Conservation (phyloP, 345 rosid species). For the Cardamine occulta region DNA sequence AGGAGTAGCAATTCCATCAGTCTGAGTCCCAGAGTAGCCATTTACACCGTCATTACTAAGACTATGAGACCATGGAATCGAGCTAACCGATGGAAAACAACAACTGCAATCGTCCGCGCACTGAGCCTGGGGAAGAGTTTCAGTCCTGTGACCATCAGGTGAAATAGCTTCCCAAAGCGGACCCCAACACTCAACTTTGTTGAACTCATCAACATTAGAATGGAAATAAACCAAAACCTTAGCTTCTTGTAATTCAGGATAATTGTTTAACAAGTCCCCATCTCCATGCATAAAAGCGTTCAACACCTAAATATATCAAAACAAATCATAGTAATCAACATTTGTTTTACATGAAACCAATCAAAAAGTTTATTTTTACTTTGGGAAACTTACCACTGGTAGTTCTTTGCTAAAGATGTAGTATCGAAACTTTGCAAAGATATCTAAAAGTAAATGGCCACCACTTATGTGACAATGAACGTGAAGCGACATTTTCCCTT, state of each 20-base stretch:
- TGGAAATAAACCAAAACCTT: constrained; percentile 93
- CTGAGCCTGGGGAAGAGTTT: constrained; percentile 19
- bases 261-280: constrained; percentile 65
- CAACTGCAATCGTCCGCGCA: constrained; percentile 57
- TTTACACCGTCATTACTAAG: constrained; percentile 13
- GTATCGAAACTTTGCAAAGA: constrained; percentile 71
- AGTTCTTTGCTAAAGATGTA: constrained; percentile 93
- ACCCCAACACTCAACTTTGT: constrained; percentile 90
- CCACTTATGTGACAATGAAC: constrained; percentile 98
- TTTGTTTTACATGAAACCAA: not conserved
- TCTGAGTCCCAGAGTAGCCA: constrained; percentile 21
- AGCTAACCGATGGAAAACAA: constrained; percentile 67
- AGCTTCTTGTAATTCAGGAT: constrained; percentile 86
- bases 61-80: constrained; percentile 55
- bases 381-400: constrained; percentile 66
- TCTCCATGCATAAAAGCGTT: constrained; percentile 92
- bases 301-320: constrained; percentile 56
- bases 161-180: constrained; percentile 64
- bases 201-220: constrained; percentile 79
- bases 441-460: constrained; percentile 82
- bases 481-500: constrained; percentile 92
- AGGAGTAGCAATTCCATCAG: constrained; percentile 29
- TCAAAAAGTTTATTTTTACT: not conserved
- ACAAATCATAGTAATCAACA: constrained; percentile 16
- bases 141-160: constrained; percentile 35